Evolutionary conservation across 345 rosid genomes (phyloP).

Genomic region (Populus alba): DNA sequence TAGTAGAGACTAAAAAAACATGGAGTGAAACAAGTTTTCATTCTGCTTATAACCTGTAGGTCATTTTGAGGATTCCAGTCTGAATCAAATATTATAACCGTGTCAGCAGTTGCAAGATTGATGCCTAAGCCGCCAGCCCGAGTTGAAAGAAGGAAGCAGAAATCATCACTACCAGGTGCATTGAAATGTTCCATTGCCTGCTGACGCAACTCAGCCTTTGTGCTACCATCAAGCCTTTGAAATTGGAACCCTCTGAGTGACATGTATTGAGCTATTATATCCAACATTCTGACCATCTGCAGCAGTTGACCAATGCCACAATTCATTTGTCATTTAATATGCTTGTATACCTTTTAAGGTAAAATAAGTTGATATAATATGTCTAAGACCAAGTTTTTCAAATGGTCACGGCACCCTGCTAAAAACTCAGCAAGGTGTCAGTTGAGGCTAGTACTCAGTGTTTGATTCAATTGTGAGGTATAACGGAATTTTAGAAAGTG

Average conservation of each 20-base stretch:
- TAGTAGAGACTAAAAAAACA: neutral
- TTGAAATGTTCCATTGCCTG: slow-evolving; percentile 99
- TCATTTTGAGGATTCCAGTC: slow-evolving; percentile 99
- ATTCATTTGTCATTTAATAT: slow-evolving; percentile 2
- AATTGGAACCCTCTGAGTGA: slow-evolving; percentile 91
- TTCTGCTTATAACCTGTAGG: slow-evolving; percentile 60
- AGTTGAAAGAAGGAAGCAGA: slow-evolving; percentile 97
- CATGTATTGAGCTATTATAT: slow-evolving; percentile 89
- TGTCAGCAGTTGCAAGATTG: slow-evolving; percentile 97
- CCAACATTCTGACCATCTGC: slow-evolving; percentile 99
- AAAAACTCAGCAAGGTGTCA: neutral
- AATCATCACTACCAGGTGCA: slow-evolving; percentile 98
- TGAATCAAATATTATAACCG: slow-evolving; percentile 98
- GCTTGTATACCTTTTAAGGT: neutral
- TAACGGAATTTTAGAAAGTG: neutral
- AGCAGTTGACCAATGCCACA: slow-evolving; percentile 11
- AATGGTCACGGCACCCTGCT: neutral
- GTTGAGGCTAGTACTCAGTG: neutral
- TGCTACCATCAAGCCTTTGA: slow-evolving; percentile 99
- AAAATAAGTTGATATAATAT: neutral
- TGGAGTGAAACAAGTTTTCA: neutral
- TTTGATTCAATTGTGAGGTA: neutral
- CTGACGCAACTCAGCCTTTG: slow-evolving; percentile 96
- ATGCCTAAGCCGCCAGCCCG: slow-evolving; percentile 99
- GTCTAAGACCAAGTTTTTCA: neutral